phyloP scores from a whole-genome alignment of 2,329 filamentous ascomycete genomes.

The Cordyceps cicadae region DNA sequence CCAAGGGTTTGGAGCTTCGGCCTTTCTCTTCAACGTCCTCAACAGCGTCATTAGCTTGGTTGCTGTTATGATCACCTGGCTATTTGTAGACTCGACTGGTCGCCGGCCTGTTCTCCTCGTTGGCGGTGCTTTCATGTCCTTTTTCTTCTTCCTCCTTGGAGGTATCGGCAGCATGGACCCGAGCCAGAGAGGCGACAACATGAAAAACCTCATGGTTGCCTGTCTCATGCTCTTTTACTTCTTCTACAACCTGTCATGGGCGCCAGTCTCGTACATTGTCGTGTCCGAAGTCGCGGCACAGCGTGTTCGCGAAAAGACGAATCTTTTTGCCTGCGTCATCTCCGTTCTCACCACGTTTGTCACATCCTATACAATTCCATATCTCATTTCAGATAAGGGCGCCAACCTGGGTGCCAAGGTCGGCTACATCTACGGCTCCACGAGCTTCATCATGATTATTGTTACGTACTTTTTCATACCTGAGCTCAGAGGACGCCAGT shows the following conservation, averaged over 20 bases:
- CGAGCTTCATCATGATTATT: constrained; percentile 29
- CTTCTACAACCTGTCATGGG: constrained; percentile 22
- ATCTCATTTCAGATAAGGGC: constrained; percentile 28
- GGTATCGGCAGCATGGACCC: constrained; percentile 13
- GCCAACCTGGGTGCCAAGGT: constrained; percentile 27
- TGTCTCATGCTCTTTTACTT: constrained; percentile 20
- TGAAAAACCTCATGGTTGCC: constrained; percentile 17
- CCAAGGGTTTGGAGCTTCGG: constrained; percentile 18
- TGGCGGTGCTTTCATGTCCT: constrained; percentile 19
- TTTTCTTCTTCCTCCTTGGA: constrained; percentile 19
- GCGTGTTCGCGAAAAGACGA: constrained; percentile 25
- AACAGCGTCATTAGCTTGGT: constrained; percentile 13
- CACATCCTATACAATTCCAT: constrained; percentile 28
- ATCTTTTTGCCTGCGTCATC: constrained; percentile 20
- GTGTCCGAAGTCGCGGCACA: constrained; percentile 19
- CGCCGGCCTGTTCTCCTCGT: constrained; percentile 19
- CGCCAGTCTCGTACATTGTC: constrained; percentile 21
- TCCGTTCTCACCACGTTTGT: constrained; percentile 24
- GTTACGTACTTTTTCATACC: constrained; percentile 36
- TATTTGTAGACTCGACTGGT: constrained; percentile 20
- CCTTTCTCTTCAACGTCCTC: constrained; percentile 21
- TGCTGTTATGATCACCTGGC: constrained; percentile 17
- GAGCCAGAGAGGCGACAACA: not conserved
- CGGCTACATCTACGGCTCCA: constrained; percentile 31
- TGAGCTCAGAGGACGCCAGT: constrained; percentile 32